Percentiles rank a stretch among this genome's conserved stretches.
Evolutionary conservation across 2,329 filamentous ascomycete genomes (phyloP).

Genomic region (Monilinia fructigena): DNA sequence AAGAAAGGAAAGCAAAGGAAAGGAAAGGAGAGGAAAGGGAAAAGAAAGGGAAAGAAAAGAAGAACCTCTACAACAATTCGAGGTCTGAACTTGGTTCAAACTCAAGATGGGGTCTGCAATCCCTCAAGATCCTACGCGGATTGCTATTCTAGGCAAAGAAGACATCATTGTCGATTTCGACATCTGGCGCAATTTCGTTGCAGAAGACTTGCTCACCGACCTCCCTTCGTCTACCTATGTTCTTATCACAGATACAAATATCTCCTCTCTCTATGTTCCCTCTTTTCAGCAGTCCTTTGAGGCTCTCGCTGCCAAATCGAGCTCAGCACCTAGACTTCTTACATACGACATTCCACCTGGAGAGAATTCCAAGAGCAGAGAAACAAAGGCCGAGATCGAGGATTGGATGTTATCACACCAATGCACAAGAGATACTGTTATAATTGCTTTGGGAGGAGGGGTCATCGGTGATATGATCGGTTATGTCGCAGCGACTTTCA

Average conservation of each 20-base stretch:
- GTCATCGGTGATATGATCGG: slow-evolving; percentile 98
- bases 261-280: slow-evolving; percentile 77
- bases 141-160: slow-evolving; percentile 83
- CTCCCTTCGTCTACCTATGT: slow-evolving; percentile 88
- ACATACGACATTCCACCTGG: slow-evolving; percentile 86
- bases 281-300: slow-evolving; percentile 69
- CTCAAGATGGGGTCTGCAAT: slow-evolving; percentile 33
- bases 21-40: neutral
- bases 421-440: slow-evolving; percentile 92
- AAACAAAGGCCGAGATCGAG: slow-evolving; percentile 93
- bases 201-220: slow-evolving; percentile 74
- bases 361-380: slow-evolving; percentile 88
- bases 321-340: slow-evolving; percentile 65
- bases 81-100: slow-evolving; percentile 7
- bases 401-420: slow-evolving; percentile 92
- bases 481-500: slow-evolving; percentile 96
- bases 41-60: neutral
- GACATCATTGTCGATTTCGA: slow-evolving; percentile 90
- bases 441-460: slow-evolving; percentile 91
- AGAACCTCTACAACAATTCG: neutral
- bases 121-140: slow-evolving; percentile 50
- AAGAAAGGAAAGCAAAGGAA: neutral
- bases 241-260: slow-evolving; percentile 93
- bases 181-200: slow-evolving; percentile 81
- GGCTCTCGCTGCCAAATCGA: slow-evolving; percentile 40